Percentiles rank a stretch among this genome's conserved stretches.
These are phyloP conservation scores for Solanum chilense DNA, from an alignment of 257 asterid species.

Conservation along the genomic window DNA sequence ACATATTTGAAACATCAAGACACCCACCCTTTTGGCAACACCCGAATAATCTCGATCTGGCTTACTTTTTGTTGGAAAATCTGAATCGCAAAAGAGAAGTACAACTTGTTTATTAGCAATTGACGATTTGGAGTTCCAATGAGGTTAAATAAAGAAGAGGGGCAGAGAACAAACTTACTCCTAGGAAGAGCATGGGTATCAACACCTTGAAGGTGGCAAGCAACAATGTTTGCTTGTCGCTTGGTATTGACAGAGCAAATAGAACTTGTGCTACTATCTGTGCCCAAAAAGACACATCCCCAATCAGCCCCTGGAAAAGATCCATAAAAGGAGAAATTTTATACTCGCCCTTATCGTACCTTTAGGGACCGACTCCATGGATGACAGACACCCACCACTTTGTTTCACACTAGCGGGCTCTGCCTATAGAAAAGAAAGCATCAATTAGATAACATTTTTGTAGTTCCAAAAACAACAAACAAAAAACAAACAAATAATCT, in stretches of 20 bases:
- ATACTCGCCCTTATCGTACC: constrained; percentile 26
- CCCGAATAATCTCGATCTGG: constrained; percentile 9
- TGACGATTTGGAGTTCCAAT: background rate
- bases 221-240: constrained; percentile 10
- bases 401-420: constrained; percentile 15
- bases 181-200: constrained; percentile 19
- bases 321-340: constrained; percentile 18
- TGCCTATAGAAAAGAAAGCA: constrained; percentile 24
- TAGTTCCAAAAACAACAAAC: background rate
- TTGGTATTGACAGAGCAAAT: constrained; percentile 13
- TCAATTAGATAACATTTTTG: background rate
- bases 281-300: constrained; percentile 18
- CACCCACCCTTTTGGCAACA: constrained; percentile 30
- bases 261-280: constrained; percentile 15
- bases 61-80: constrained; percentile 28
- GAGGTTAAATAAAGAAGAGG: background rate
- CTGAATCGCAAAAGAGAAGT: constrained; percentile 9
- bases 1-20: constrained; percentile 3
- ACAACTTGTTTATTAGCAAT: background rate
- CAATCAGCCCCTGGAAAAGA: constrained; percentile 21
- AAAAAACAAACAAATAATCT: background rate
- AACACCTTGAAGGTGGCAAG: constrained; percentile 15
- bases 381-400: constrained; percentile 11
- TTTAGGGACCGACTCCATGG: constrained; percentile 15
- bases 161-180: constrained; percentile 27